Evolutionary conservation across 176 grass and related monocot genomes (phyloP), one percentile per base, ranked within the genome.

Genomic region (Oryza glumipatula): DNA sequence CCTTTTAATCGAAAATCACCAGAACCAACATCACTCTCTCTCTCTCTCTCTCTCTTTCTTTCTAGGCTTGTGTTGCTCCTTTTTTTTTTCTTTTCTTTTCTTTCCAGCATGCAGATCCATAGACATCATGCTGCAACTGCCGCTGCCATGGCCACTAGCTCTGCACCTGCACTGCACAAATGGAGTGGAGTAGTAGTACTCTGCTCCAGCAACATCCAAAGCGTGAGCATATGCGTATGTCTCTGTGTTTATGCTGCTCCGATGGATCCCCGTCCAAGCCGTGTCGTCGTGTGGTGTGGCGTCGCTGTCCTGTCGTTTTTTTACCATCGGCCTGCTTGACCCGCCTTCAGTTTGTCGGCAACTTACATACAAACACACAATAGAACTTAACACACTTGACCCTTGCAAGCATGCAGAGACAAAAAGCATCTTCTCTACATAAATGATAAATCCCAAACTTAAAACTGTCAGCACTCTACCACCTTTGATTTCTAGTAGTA

Each of bases 51-150:
- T 41, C 6, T 44, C 47, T 49, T 4, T 49, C 48, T 58, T 3
- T 6, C 0, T 56, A 3, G 51, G 1, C 8, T 56, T 56, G 52
- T 16, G 52, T 7, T 63, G 58, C 9, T 9, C 58, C 56, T 19
- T 26, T 63, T 63, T 60, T 8, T 60, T 7, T 61, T 58, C 2
- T 61, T 22, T 63, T 63, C 58, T 63, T 63, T 63, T 58, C 6
- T 21, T 56, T 56, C 6, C 16, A 0, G 54, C 54, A 9, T 49
- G 33, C 73, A 58, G 65, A 67, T 45, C 48, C 60, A 45, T 76
- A 76, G 73, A 77, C 73, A 84, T 67, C 47, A 28, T 15, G 56
- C 39, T 85, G 83, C 75, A 64, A 47, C 84, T 79, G 76, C 67
- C 52, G 3, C 76, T 65, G 45, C 58, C 84, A 23, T 70, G 79